These are phyloP conservation scores for Leucocoprinus leucothites DNA, from an alignment of 768 basidiomycete species.

Conservation along the genomic window DNA sequence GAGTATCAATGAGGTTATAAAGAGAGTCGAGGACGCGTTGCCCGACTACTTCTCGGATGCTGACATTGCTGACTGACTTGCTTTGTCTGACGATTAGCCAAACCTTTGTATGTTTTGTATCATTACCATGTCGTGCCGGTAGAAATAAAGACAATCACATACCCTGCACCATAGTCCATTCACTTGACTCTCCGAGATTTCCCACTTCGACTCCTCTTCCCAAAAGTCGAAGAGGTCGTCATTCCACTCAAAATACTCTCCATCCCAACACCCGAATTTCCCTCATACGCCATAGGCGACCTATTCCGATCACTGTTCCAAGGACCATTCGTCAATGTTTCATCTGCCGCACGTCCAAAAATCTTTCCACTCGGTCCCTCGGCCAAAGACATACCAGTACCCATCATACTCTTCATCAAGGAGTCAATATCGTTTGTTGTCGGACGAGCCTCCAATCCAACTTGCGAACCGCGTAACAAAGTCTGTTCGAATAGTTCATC, in stretches of 20 bases:
- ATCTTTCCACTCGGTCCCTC: conserved; percentile 13
- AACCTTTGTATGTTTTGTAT: no score
- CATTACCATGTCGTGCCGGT: no score
- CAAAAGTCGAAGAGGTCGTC: not conserved
- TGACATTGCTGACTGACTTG: conserved; percentile 1
- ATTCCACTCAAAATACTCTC: not conserved
- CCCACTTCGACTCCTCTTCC: conserved; percentile 5
- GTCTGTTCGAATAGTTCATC: conserved; percentile 48
- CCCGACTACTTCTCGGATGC: conserved; percentile 59
- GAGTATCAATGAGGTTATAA: conserved; percentile 53
- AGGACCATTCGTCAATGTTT: conserved; percentile 4
- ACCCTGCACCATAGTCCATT: not conserved
- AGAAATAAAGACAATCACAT: no score
- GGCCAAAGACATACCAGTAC: conserved; percentile 22
- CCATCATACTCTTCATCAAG: conserved; percentile 55
- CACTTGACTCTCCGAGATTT: conserved; percentile 7
- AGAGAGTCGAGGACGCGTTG: conserved; percentile 53
- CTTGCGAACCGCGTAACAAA: conserved; percentile 42
- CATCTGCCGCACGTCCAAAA: conserved; percentile 3
- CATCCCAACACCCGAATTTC: not conserved
- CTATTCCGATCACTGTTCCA: conserved; percentile 3
- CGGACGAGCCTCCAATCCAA: conserved; percentile 39
- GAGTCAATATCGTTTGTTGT: conserved; percentile 44
- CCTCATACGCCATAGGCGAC: not conserved
- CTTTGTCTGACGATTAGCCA: no score